Conservation (phyloP, 225 moss, liverwort and hornwort species). For the Marchantia polymorpha region DNA sequence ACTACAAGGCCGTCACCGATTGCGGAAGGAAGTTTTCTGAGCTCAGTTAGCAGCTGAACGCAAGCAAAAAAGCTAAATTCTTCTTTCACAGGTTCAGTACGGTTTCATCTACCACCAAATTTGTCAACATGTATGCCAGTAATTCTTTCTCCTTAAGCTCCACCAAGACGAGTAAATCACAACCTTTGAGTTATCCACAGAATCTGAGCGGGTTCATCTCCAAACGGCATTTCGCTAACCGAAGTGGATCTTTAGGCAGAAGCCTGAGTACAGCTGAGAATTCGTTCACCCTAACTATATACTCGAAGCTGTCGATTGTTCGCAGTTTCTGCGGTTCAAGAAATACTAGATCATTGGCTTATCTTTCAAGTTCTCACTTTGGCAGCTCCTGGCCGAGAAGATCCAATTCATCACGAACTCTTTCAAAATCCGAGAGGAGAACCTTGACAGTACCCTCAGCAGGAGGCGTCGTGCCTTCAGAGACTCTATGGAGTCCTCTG, state of each 20-base stretch:
- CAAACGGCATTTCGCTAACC: conserved; percentile 20
- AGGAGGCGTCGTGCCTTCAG: neutral
- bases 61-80: neutral
- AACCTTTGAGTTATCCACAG: neutral
- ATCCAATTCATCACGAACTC: neutral
- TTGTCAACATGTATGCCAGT: neutral
- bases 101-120: neutral
- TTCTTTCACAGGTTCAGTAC: neutral
- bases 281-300: neutral
- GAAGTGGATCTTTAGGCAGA: neutral
- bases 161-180: neutral
- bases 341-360: neutral
- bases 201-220: conserved; percentile 26
- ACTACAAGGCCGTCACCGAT: neutral
- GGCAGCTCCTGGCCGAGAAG: neutral
- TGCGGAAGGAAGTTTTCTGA: neutral
- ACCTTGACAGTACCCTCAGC: neutral
- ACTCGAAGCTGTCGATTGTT: neutral
- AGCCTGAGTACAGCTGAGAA: neutral
- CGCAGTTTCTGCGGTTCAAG: neutral
- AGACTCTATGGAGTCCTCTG: neutral
- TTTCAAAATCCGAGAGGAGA: conserved; percentile 11
- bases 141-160: neutral
- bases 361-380: neutral
- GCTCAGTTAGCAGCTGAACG: neutral